Percentiles rank a stretch among this genome's conserved stretches.
These are phyloP conservation scores for Cymbopogon citratus DNA, from an alignment of 176 grass and related monocot species.

Conservation along the genomic window DNA sequence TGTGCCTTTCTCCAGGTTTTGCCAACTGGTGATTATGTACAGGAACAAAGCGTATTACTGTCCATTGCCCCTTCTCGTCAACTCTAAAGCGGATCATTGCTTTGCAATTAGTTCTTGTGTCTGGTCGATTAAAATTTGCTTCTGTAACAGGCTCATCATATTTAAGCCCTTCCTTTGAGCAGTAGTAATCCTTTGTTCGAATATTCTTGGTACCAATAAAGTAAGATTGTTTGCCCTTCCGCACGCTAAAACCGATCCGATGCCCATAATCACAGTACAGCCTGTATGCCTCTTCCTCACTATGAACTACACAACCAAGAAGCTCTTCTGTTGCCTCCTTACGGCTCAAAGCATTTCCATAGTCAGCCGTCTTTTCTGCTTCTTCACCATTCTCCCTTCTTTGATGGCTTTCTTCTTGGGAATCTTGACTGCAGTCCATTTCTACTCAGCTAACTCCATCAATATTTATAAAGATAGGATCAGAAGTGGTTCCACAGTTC, in stretches of 20 bases:
- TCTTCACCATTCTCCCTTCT: conserved; percentile 47
- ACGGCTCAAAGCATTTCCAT: conserved; percentile 44
- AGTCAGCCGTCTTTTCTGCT: conserved; percentile 37
- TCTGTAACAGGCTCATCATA: conserved; percentile 78
- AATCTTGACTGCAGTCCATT: conserved; percentile 38
- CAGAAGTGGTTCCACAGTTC: background rate
- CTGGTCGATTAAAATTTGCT: conserved; percentile 71
- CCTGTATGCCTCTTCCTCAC: conserved; percentile 77
- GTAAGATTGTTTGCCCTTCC: conserved; percentile 85
- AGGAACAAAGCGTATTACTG: conserved; percentile 70
- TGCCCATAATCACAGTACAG: conserved; percentile 83
- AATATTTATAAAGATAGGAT: conserved; percentile 4
- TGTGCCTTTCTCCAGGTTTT: conserved; percentile 76
- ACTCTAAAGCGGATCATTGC: conserved; percentile 85
- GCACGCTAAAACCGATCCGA: conserved; percentile 80
- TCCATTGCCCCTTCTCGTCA: conserved; percentile 71
- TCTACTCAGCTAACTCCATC: conserved; percentile 29
- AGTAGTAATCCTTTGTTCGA: conserved; percentile 83
- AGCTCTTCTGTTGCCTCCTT: conserved; percentile 60
- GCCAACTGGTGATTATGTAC: conserved; percentile 82
- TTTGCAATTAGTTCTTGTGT: conserved; percentile 84
- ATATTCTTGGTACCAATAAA: conserved; percentile 80
- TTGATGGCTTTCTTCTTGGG: conserved; percentile 48
- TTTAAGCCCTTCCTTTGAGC: conserved; percentile 90
- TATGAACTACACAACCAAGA: conserved; percentile 64